phyloP scores from a whole-genome alignment of 1,284 basidiomycete genomes.

The Cryptococcus jaspeensis region DNA sequence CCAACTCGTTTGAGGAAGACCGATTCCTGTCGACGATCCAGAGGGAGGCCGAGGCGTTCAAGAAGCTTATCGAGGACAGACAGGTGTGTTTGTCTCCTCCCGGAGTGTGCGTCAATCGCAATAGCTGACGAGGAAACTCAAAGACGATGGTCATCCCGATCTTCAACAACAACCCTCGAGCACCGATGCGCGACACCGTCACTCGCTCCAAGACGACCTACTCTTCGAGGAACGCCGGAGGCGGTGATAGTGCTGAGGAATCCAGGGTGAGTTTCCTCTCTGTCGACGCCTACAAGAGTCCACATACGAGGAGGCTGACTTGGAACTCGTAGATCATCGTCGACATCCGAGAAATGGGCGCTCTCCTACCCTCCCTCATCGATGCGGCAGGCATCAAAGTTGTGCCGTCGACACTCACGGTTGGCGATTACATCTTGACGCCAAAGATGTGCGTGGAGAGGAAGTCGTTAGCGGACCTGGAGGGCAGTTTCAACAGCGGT shows the following conservation, averaged over 20 bases:
- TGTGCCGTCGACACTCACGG: slow-evolving; percentile 84
- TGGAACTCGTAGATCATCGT: slow-evolving; percentile 70
- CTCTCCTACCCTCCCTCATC: slow-evolving; percentile 83
- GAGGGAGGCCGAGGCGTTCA: slow-evolving; percentile 92
- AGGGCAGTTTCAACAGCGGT: slow-evolving; percentile 89
- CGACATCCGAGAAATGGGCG: slow-evolving; percentile 95
- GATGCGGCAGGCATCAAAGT: slow-evolving; percentile 80
- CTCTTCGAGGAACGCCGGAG: slow-evolving; percentile 83
- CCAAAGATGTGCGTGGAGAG: slow-evolving; percentile 95
- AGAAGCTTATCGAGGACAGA: slow-evolving; percentile 86
- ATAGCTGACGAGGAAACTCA: neutral
- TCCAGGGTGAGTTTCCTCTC: slow-evolving; percentile 59
- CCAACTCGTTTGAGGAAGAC: slow-evolving; percentile 91
- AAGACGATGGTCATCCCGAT: slow-evolving; percentile 90
- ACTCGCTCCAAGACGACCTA: slow-evolving; percentile 74
- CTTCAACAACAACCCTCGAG: slow-evolving; percentile 71
- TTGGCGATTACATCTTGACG: slow-evolving; percentile 94
- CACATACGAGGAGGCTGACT: neutral
- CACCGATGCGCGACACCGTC: slow-evolving; percentile 55
- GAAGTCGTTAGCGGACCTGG: slow-evolving; percentile 88
- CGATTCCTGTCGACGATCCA: slow-evolving; percentile 85
- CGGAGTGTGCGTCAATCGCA: no score
- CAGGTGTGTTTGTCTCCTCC: slow-evolving; percentile 60
- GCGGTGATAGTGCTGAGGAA: slow-evolving; percentile 66
- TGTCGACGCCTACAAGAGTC: no score